phyloP scores from a whole-genome alignment of 371 early-diverging fungal genomes.

The Rhizopus delemar region DNA sequence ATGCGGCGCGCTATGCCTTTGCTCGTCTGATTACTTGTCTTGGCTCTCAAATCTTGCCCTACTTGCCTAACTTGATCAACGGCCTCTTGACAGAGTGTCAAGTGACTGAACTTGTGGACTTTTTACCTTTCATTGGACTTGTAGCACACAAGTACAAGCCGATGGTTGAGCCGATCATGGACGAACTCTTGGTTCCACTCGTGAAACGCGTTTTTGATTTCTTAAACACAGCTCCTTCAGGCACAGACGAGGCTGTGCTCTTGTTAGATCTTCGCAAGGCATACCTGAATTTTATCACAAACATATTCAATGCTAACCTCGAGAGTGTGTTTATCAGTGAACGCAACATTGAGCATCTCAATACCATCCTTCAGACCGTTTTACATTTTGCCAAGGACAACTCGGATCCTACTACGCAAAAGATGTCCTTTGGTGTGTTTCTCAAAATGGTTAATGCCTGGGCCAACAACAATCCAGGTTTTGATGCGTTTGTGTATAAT shows the following conservation, averaged over 20 bases:
- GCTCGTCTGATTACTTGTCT: conserved; percentile 86
- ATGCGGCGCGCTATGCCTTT: conserved; percentile 83
- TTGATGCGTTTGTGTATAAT: conserved; percentile 80
- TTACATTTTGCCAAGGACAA: conserved; percentile 77
- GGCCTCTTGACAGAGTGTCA: conserved; percentile 77
- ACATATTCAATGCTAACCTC: conserved; percentile 81
- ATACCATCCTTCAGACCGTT: conserved; percentile 75
- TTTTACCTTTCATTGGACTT: conserved; percentile 83
- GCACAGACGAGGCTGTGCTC: conserved; percentile 87
- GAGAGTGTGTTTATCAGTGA: conserved; percentile 77
- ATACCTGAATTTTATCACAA: conserved; percentile 79
- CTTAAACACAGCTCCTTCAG: conserved; percentile 78
- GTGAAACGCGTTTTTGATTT: conserved; percentile 82
- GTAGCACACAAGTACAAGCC: conserved; percentile 87
- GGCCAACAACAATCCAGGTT: conserved; percentile 63
- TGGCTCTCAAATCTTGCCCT: conserved; percentile 82
- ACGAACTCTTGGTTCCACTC: conserved; percentile 80
- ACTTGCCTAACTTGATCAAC: conserved; percentile 77
- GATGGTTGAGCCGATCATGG: conserved; percentile 58
- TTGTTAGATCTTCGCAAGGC: conserved; percentile 77
- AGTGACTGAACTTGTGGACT: conserved; percentile 80
- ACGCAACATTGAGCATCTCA: conserved; percentile 73
- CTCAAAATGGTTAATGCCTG: conserved; percentile 78
- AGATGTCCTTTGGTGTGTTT: conserved; percentile 81
- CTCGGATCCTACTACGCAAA: conserved; percentile 73